Percentiles rank a stretch among this genome's conserved stretches.
phyloP scores from a whole-genome alignment of 2,329 filamentous ascomycete genomes.

The Cercospora brassicicola region DNA sequence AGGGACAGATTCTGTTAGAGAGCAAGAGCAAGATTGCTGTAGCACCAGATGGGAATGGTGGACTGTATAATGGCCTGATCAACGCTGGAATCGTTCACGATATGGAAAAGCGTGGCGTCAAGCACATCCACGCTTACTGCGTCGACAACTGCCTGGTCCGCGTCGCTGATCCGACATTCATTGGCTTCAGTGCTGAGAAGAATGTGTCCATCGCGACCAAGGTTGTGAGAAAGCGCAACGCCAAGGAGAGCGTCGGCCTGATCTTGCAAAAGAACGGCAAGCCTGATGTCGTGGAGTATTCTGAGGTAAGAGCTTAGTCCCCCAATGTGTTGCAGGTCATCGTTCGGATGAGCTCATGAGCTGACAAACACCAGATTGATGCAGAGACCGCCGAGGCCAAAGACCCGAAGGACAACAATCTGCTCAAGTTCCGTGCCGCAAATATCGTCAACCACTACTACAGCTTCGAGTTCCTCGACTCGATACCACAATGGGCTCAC shows the following conservation, averaged over 20 bases:
- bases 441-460: slow-evolving; percentile 99
- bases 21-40: slow-evolving; percentile 87
- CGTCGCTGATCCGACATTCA: slow-evolving; percentile 94
- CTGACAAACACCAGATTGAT: background rate
- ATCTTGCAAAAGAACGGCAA: slow-evolving; percentile 94
- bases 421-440: slow-evolving; percentile 93
- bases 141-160: slow-evolving; percentile 99
- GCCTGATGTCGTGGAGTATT: slow-evolving; percentile 97
- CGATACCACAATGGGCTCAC: slow-evolving; percentile 81
- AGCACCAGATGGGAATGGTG: slow-evolving; percentile 94
- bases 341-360: background rate
- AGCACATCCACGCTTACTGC: slow-evolving; percentile 97
- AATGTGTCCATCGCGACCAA: slow-evolving; percentile 96
- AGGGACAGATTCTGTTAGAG: slow-evolving; percentile 95
- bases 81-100: slow-evolving; percentile 77
- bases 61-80: slow-evolving; percentile 89
- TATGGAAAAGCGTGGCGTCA: slow-evolving; percentile 82
- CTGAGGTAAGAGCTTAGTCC: slow-evolving; percentile 70
- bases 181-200: slow-evolving; percentile 86
- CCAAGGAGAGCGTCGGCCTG: slow-evolving; percentile 91
- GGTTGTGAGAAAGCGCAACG: slow-evolving; percentile 97
- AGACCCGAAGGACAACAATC: slow-evolving; percentile 73
- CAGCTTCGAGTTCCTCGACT: slow-evolving; percentile 87
- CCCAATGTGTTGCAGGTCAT: background rate
- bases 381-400: slow-evolving; percentile 62